Percentiles rank a stretch among this genome's conserved stretches.
phyloP scores from a whole-genome alignment of 106 monocot genomes.

The Allium sativum region DNA sequence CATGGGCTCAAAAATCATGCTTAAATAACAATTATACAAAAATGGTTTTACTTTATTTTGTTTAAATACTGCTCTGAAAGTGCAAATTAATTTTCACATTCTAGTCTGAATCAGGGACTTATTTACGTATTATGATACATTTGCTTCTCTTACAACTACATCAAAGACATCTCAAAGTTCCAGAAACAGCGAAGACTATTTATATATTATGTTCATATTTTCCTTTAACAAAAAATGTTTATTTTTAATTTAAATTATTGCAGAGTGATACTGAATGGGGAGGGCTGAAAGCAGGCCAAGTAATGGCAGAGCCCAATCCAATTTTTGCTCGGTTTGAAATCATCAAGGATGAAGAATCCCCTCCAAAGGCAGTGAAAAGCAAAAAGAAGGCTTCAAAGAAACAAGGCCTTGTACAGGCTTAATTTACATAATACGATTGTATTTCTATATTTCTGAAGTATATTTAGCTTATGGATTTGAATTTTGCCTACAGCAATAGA shows the following conservation, averaged over 20 bases:
- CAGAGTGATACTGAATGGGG: constrained; percentile 87
- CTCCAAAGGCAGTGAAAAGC: constrained; percentile 24
- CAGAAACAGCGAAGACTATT: neutral
- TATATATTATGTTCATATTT: neutral
- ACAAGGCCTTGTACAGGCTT: constrained; percentile 55
- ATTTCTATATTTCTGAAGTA: too few species aligned
- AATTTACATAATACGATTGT: neutral
- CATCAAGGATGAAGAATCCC: constrained; percentile 18
- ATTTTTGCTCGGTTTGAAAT: constrained; percentile 76
- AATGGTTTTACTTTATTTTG: too few species aligned
- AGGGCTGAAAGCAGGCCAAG: constrained; percentile 68
- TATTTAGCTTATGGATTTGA: too few species aligned
- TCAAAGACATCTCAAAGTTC: neutral
- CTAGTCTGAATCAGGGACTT: neutral
- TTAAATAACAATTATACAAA: too few species aligned
- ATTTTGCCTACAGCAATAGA: too few species aligned
- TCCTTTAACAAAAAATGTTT: neutral
- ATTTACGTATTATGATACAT: neutral
- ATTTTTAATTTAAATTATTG: constrained; percentile 8
- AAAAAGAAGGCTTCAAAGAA: constrained; percentile 25
- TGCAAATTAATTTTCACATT: too few species aligned
- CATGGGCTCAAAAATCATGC: too few species aligned
- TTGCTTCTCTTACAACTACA: neutral
- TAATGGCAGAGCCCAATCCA: constrained; percentile 70
- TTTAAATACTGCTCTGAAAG: too few species aligned